A percentile compares a stretch with the other conserved stretches of the same genome.
phyloP scores from a whole-genome alignment of 148 eudicot genomes.

The Suaeda aralocaspica region DNA sequence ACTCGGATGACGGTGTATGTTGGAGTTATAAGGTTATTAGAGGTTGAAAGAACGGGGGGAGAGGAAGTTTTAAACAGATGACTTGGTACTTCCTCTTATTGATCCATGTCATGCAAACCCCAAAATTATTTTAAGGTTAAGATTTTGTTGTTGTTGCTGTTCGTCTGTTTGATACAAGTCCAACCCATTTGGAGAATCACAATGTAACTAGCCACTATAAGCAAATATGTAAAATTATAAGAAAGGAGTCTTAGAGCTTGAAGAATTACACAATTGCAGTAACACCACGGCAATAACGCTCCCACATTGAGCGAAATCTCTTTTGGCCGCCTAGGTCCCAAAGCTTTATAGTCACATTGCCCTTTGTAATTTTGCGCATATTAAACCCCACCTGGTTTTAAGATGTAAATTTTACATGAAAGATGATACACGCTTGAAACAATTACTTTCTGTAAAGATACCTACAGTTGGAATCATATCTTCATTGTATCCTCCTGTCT shows the following conservation, averaged over 20 bases:
- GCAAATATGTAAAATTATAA: not conserved
- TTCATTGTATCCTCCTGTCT: conserved; percentile 86
- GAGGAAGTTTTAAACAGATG: too few relatives aligned
- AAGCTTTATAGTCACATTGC: conserved; percentile 82
- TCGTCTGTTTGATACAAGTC: too few relatives aligned
- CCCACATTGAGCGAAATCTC: conserved; percentile 94
- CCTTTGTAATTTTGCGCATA: conserved; percentile 89
- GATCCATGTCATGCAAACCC: too few relatives aligned
- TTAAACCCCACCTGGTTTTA: conserved; percentile 78
- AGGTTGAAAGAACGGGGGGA: too few relatives aligned
- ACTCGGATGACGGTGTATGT: too few relatives aligned
- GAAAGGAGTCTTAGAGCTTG: conserved; percentile 8
- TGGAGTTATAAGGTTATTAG: too few relatives aligned
- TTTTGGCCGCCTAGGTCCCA: conserved; percentile 97
- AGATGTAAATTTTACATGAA: conserved; percentile 6
- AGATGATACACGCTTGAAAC: not conserved
- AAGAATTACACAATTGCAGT: conserved; percentile 70
- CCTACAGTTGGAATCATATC: conserved; percentile 97
- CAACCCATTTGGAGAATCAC: not conserved
- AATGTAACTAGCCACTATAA: not conserved
- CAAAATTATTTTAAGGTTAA: too few relatives aligned
- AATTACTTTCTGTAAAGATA: conserved; percentile 23
- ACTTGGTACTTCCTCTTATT: too few relatives aligned
- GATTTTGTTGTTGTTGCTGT: too few relatives aligned
- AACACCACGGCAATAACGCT: conserved; percentile 87